Conservation (phyloP, 805 yeast species). For the Clavispora phyllophila region DNA sequence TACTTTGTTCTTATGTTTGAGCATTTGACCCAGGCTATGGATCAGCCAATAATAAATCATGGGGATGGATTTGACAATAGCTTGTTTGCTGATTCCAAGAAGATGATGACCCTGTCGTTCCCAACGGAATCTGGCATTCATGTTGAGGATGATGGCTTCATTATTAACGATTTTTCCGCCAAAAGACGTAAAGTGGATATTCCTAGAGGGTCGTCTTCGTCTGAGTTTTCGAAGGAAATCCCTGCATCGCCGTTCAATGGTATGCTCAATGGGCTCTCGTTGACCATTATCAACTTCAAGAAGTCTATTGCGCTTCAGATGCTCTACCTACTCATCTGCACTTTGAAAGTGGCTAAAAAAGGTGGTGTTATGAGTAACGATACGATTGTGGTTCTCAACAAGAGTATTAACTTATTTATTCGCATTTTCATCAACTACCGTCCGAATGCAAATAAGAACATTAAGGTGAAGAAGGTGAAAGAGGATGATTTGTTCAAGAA, state of each 20-base stretch:
- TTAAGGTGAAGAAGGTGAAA: constrained; percentile 17
- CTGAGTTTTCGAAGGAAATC: constrained; percentile 12
- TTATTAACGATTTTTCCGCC: constrained; percentile 39
- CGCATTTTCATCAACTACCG: constrained; percentile 36
- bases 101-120: neutral
- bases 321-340: constrained; percentile 38
- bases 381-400: constrained; percentile 10
- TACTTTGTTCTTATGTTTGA: constrained; percentile 35
- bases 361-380: constrained; percentile 16
- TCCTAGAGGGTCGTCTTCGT: constrained; percentile 1
- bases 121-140: constrained; percentile 25
- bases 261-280: constrained; percentile 39
- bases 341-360: constrained; percentile 31
- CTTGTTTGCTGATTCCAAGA: constrained; percentile 1
- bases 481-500: constrained; percentile 36
- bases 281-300: constrained; percentile 40
- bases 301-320: constrained; percentile 39
- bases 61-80: constrained; percentile 5
- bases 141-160: constrained; percentile 42
- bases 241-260: constrained; percentile 37
- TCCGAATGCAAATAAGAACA: constrained; percentile 18
- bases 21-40: constrained; percentile 24
- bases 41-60: neutral
- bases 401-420: constrained; percentile 28
- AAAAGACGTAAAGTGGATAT: constrained; percentile 24